A percentile compares a stretch with the other conserved stretches of the same genome.
phyloP scores from a whole-genome alignment of 23 red algal species.

The Gracilariopsis chorda region DNA sequence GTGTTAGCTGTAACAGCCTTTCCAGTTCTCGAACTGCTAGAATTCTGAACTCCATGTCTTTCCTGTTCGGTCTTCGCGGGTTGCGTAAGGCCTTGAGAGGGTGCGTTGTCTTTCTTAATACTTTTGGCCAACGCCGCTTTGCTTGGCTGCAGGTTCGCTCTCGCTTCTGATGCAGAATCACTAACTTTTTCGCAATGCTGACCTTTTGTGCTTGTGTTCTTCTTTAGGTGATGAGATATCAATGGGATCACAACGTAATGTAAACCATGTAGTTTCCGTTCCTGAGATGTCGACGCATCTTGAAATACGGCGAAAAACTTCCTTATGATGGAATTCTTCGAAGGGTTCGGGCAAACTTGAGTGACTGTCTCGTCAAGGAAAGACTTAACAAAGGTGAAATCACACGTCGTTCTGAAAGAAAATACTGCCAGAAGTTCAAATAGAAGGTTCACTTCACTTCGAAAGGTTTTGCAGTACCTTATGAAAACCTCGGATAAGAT shows the following conservation, averaged over 20 bases:
- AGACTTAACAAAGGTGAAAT: slow-evolving; percentile 86
- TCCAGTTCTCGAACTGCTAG: too few relatives aligned
- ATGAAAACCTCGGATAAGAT: slow-evolving; percentile 73
- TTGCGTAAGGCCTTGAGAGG: neutral
- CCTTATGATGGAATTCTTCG: slow-evolving; percentile 44
- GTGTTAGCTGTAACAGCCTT: too few relatives aligned
- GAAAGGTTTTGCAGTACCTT: slow-evolving; percentile 52
- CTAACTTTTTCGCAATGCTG: neutral
- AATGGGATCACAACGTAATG: slow-evolving; percentile 81
- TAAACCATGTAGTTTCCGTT: slow-evolving; percentile 81
- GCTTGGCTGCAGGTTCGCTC: neutral
- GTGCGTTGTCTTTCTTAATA: neutral
- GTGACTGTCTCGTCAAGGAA: slow-evolving; percentile 62
- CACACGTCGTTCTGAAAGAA: slow-evolving; percentile 70
- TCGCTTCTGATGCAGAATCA: neutral
- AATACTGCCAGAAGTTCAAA: slow-evolving; percentile 90
- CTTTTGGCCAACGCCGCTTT: neutral
- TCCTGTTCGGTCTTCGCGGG: neutral
- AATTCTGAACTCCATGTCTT: neutral
- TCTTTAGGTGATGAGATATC: slow-evolving; percentile 46
- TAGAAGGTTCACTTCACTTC: slow-evolving; percentile 60
- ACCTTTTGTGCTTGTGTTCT: neutral
- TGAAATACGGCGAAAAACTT: slow-evolving; percentile 70
- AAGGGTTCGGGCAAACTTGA: neutral
- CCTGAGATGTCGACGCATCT: slow-evolving; percentile 42